Base-by-base conservation (phyloP, 176 grass and related monocot genomes). In the Carex scoparia region DNA sequence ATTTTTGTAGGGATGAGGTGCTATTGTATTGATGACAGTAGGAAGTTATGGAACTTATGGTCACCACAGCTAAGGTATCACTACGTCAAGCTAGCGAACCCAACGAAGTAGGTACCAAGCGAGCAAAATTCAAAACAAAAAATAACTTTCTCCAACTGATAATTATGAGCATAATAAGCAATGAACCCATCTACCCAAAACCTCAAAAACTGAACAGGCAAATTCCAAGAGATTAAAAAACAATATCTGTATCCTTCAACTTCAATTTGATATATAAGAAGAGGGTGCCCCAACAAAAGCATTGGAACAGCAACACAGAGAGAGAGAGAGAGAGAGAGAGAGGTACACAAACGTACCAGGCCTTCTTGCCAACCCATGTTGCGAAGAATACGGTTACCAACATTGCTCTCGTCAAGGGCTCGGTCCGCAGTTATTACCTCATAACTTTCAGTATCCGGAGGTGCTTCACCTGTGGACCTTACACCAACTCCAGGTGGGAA, bases 401-500 rank as follows among this genome's bases (percentile, higher is more conserved):
- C 96, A 88, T 99, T 99, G 81, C 55, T 94, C 86, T 99, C 96
- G 28, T 99, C 91, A 44, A 99, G 89, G 69, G 88, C 93, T 82
- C 90, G 89, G 81, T 95, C 91, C 13, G 93, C 86, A 60, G 91
- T 94, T 83, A 99, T 99, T 71, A 95, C 86, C 86, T 99, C 96
- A 66, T 88, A 95, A 90, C 90, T 95, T 86, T 99, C 96, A 37
- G 77, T 75, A 30, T 88, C 87, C 18, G 78, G 84, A 60, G 57
- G 42, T 88, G 79, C 85, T 88, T 94, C 96, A 87, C 93, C 93
- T 83, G 81, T 79, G 51, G 87, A 85, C 65, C 90, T 86, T 84
- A 91, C 93, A 81, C 96, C 93, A 66, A 95, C 96, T 81, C 93
- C 96, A 66, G 96, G 96, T 61, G 96, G 96, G 72, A 95, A 99